A percentile compares a stretch with the other conserved stretches of the same genome.
phyloP scores from a whole-genome alignment of 257 asterid species.

The Salvia miltiorrhiza region DNA sequence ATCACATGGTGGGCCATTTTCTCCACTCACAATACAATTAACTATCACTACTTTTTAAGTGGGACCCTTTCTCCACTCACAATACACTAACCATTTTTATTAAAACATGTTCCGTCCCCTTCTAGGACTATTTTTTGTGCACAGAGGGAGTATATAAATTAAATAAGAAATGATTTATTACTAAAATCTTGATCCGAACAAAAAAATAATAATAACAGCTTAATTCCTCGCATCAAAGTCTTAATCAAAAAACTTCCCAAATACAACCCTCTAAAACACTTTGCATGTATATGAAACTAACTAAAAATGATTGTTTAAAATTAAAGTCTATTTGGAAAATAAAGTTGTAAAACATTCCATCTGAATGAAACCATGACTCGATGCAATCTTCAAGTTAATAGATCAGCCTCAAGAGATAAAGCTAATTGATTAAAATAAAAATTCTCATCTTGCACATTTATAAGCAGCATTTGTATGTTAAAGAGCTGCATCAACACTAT shows the following conservation, averaged over 20 bases:
- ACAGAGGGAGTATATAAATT: not conserved
- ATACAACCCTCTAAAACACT: not conserved
- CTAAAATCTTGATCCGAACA: not conserved
- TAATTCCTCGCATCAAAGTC: not conserved
- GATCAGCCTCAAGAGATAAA: not conserved
- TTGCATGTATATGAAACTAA: not conserved
- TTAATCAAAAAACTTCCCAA: not conserved
- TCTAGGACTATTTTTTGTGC: no score
- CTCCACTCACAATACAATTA: no score
- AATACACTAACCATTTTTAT: no score
- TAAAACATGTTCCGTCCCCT: no score
- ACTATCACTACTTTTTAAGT: no score
- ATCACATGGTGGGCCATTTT: no score
- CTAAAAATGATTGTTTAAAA: not conserved
- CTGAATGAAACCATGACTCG: not conserved
- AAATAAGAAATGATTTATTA: not conserved
- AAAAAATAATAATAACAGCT: not conserved
- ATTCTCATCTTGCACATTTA: not conserved
- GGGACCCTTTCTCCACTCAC: no score
- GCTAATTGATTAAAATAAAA: not conserved
- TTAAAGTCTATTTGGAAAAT: not conserved
- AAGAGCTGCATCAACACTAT: not conserved
- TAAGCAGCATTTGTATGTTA: not conserved
- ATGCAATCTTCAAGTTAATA: not conserved
- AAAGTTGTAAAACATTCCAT: not conserved